Conservation (phyloP, 78 protist species). For the Emiliania huxleyi region DNA sequence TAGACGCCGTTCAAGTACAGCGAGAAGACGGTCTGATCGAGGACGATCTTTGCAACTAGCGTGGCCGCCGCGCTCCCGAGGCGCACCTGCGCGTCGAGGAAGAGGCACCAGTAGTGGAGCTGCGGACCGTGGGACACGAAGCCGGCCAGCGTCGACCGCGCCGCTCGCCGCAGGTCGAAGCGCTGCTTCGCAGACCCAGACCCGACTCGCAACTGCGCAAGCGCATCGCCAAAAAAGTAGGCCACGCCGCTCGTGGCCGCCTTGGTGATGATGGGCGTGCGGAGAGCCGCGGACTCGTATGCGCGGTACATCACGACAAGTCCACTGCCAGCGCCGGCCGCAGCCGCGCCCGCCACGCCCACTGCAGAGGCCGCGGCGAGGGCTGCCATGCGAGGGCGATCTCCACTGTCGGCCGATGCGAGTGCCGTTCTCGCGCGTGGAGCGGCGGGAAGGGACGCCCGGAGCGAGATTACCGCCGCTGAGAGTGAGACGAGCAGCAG, state of each 20-base stretch:
- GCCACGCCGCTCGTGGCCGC: neutral
- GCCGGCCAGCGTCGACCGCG: neutral
- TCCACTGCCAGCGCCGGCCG: too few species aligned
- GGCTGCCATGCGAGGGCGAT: too few species aligned
- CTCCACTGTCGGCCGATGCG: too few species aligned
- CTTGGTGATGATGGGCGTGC: neutral
- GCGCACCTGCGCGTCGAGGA: neutral
- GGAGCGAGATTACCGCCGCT: too few species aligned
- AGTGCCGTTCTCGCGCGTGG: too few species aligned
- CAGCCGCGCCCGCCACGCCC: too few species aligned
- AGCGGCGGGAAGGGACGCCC: too few species aligned
- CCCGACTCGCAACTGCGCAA: neutral
- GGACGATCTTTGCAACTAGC: neutral
- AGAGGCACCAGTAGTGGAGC: neutral
- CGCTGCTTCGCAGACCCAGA: neutral
- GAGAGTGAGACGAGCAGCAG: too few species aligned
- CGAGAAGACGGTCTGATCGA: neutral
- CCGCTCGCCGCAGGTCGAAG: neutral
- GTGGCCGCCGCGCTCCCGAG: neutral
- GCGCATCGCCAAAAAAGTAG: neutral
- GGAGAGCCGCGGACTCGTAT: neutral
- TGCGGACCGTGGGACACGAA: neutral
- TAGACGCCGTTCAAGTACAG: neutral
- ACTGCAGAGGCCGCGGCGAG: too few species aligned
- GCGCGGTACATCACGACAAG: neutral